These are phyloP conservation scores for Pyrus hybrid DNA, from an alignment of 331 rosid species.

Conservation along the genomic window DNA sequence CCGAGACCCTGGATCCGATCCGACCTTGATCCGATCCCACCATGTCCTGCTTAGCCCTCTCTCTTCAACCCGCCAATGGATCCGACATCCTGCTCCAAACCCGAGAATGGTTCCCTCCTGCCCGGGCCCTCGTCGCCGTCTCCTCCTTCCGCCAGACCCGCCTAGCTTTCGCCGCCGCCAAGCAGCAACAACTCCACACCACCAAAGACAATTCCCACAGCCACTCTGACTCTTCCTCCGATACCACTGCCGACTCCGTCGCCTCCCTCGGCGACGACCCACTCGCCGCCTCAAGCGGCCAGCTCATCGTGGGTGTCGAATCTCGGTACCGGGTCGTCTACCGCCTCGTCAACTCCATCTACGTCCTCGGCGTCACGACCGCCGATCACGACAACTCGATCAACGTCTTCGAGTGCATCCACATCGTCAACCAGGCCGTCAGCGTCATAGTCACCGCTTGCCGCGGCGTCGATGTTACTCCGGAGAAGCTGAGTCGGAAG, in stretches of 20 bases:
- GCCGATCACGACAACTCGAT: slow-evolving; percentile 83
- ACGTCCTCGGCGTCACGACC: slow-evolving; percentile 86
- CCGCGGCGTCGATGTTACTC: slow-evolving; percentile 97
- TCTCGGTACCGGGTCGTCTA: slow-evolving; percentile 86
- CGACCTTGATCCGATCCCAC: neutral
- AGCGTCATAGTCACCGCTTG: slow-evolving; percentile 84
- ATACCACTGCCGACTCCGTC: slow-evolving; percentile 50
- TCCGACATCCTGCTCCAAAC: slow-evolving; percentile 96
- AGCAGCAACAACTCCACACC: slow-evolving; percentile 16
- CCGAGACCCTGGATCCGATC: slow-evolving; percentile 4
- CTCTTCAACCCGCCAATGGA: slow-evolving; percentile 88
- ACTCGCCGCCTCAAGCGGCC: slow-evolving; percentile 90
- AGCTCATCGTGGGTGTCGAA: slow-evolving; percentile 89
- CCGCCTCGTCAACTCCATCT: slow-evolving; percentile 81
- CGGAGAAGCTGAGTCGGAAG: slow-evolving; percentile 82
- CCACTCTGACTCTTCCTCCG: slow-evolving; percentile 19
- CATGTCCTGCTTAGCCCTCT: slow-evolving; percentile 96
- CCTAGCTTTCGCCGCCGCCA: slow-evolving; percentile 52
- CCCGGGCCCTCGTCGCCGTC: slow-evolving; percentile 95
- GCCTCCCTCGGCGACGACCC: slow-evolving; percentile 93
- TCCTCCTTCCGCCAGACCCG: slow-evolving; percentile 95
- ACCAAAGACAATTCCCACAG: slow-evolving; percentile 1
- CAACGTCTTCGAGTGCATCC: slow-evolving; percentile 88
- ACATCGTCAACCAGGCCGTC: slow-evolving; percentile 90
- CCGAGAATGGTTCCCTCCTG: slow-evolving; percentile 99